phyloP scores from a whole-genome alignment of 2,329 filamentous ascomycete genomes.

The Aspergillus quadrilineatus region DNA sequence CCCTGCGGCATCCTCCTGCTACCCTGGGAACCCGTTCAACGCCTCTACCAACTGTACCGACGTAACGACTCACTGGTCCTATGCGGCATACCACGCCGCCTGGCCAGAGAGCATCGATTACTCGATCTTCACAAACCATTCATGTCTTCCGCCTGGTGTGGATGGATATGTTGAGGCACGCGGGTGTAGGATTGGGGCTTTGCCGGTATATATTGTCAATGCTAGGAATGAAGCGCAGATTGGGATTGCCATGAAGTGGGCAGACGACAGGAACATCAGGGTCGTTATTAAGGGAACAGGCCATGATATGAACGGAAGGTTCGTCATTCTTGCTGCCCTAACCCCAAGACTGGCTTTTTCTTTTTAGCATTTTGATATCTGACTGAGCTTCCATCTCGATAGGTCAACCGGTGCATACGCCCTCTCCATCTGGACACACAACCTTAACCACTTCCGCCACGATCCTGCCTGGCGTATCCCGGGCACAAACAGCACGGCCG shows the following conservation, averaged over 20 bases:
- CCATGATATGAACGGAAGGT: slow-evolving; percentile 27
- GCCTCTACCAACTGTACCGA: slow-evolving; percentile 26
- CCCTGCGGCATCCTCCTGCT: slow-evolving; percentile 35
- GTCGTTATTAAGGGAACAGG: slow-evolving; percentile 29
- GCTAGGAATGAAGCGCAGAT: slow-evolving; percentile 32
- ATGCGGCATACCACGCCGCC: slow-evolving; percentile 29
- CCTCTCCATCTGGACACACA: slow-evolving; percentile 50
- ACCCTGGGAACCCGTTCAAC: slow-evolving; percentile 26
- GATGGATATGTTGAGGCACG: slow-evolving; percentile 24
- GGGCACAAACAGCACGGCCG: slow-evolving; percentile 8
- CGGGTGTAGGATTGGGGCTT: slow-evolving; percentile 31
- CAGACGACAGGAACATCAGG: slow-evolving; percentile 21
- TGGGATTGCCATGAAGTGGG: slow-evolving; percentile 30
- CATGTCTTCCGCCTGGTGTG: slow-evolving; percentile 30
- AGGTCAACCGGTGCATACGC: slow-evolving; percentile 46
- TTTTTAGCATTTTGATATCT: too few species aligned
- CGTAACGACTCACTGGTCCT: slow-evolving; percentile 30
- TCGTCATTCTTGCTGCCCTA: neutral
- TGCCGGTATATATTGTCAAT: slow-evolving; percentile 36
- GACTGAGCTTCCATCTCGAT: neutral
- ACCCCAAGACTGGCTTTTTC: too few species aligned
- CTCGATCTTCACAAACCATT: slow-evolving; percentile 33
- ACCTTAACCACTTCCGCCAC: slow-evolving; percentile 40
- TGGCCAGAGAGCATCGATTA: slow-evolving; percentile 34
- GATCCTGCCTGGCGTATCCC: slow-evolving; percentile 15